Conservation (phyloP, 495 filamentous ascomycete genomes). For the Xylaria bambusicola region DNA sequence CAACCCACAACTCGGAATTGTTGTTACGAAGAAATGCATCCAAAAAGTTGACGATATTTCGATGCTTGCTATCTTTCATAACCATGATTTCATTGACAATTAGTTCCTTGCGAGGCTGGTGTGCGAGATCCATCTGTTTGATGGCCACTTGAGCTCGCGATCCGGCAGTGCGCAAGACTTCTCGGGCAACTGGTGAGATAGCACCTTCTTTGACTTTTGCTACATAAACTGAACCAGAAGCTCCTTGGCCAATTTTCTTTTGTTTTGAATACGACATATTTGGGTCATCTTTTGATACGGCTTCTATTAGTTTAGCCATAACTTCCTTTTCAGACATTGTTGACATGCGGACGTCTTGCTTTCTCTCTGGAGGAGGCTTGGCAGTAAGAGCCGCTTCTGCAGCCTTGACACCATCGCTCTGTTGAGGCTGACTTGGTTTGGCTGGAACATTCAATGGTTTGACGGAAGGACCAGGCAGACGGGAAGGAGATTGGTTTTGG, state of each 20-base stretch:
- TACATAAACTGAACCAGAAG: constrained; percentile 96
- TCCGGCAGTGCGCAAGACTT: constrained; percentile 69
- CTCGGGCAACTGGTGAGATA: constrained; percentile 62
- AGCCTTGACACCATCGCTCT: constrained; percentile 69
- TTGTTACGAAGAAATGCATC: constrained; percentile 95
- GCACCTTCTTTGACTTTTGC: constrained; percentile 84
- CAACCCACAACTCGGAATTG: constrained; percentile 93
- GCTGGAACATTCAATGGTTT: constrained; percentile 90
- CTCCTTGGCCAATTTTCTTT: constrained; percentile 98
- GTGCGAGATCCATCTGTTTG: constrained; percentile 98
- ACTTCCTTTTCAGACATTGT: constrained; percentile 96
- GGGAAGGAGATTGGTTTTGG: constrained; percentile 51
- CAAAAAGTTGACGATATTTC: constrained; percentile 98
- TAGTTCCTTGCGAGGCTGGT: constrained; percentile 95
- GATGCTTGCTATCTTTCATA: constrained; percentile 97
- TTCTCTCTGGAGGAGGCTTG: constrained; percentile 65
- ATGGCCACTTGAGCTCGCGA: constrained; percentile 85
- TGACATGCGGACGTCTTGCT: constrained; percentile 93
- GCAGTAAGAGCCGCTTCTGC: constrained; percentile 78
- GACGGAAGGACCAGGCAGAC: constrained; percentile 66
- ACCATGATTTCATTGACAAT: constrained; percentile 99
- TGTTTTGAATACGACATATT: constrained; percentile 94
- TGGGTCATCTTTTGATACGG: constrained; percentile 90
- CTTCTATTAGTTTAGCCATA: constrained; percentile 89
- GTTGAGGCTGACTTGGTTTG: constrained; percentile 63